Conservation (phyloP, 1,139 yeast genomes). For the Groenewaldozyma auringiensis region DNA sequence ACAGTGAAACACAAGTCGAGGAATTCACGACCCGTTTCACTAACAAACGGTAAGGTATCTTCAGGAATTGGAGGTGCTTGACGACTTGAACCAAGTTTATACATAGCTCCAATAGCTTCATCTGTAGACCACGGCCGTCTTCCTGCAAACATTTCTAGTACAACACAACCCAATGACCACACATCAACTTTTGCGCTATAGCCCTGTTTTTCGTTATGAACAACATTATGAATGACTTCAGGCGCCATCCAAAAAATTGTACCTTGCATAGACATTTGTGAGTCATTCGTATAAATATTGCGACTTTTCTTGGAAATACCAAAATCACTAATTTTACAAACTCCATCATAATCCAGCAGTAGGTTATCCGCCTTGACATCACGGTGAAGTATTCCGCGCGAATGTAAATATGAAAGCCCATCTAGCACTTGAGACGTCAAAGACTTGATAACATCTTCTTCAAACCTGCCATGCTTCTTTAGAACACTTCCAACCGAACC, state of each 20-base stretch:
- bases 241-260: slow-evolving; percentile 99
- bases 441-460: slow-evolving; percentile 64
- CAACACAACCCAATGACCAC: slow-evolving; percentile 88
- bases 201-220: slow-evolving; percentile 74
- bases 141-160: slow-evolving; percentile 82
- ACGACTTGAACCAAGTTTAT: slow-evolving; percentile 60
- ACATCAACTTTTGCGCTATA: slow-evolving; percentile 85
- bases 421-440: slow-evolving; percentile 72
- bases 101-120: slow-evolving; percentile 48
- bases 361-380: slow-evolving; percentile 95
- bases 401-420: slow-evolving; percentile 81
- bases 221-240: slow-evolving; percentile 80
- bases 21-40: slow-evolving; percentile 59
- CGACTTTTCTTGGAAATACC: slow-evolving; percentile 85
- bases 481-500: slow-evolving; percentile 90
- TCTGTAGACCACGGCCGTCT: slow-evolving; percentile 43
- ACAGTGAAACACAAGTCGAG: slow-evolving; percentile 68
- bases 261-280: slow-evolving; percentile 98
- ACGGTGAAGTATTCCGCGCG: slow-evolving; percentile 82
- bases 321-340: slow-evolving; percentile 93
- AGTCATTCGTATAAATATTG: slow-evolving; percentile 80
- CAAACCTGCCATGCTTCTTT: slow-evolving; percentile 77
- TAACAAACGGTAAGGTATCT: slow-evolving; percentile 60
- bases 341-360: slow-evolving; percentile 82
- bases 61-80: slow-evolving; percentile 94